Conservation (phyloP, 176 grass and related monocot species). For the Panicum miliaceum region DNA sequence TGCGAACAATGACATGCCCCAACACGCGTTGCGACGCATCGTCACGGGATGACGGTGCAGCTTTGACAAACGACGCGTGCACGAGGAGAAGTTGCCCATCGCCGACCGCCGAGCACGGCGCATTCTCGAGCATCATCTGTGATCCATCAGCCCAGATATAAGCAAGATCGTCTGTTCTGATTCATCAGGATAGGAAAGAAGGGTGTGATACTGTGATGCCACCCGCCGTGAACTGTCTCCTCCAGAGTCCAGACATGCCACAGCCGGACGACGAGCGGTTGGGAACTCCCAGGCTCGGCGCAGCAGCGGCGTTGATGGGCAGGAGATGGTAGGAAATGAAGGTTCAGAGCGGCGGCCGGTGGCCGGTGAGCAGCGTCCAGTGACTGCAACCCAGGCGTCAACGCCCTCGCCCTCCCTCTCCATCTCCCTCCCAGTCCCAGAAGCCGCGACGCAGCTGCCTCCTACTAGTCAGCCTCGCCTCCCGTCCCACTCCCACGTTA, state of each 20-base stretch:
- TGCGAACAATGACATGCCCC: background rate
- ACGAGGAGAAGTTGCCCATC: no score
- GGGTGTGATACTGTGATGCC: no score
- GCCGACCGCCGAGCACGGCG: no score
- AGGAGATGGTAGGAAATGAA: background rate
- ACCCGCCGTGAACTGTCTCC: no score
- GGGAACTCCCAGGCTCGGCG: background rate
- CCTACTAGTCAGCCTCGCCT: no score
- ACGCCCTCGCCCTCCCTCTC: background rate
- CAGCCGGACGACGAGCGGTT: no score
- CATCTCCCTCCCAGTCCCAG: background rate
- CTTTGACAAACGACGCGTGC: background rate
- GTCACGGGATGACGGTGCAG: background rate
- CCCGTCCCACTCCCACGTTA: background rate
- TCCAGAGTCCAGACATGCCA: no score
- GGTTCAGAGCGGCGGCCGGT: background rate
- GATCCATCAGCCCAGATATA: no score
- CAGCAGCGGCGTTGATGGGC: background rate
- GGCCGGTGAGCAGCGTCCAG: background rate
- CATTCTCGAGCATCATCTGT: no score
- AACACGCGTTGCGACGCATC: background rate
- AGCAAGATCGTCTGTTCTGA: no score
- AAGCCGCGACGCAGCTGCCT: constrained; percentile 29
- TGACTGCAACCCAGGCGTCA: constrained; percentile 1
- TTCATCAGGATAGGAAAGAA: no score